These are phyloP conservation scores for Mycena vulgaris DNA, from an alignment of 768 basidiomycete genomes.

Conservation along the genomic window DNA sequence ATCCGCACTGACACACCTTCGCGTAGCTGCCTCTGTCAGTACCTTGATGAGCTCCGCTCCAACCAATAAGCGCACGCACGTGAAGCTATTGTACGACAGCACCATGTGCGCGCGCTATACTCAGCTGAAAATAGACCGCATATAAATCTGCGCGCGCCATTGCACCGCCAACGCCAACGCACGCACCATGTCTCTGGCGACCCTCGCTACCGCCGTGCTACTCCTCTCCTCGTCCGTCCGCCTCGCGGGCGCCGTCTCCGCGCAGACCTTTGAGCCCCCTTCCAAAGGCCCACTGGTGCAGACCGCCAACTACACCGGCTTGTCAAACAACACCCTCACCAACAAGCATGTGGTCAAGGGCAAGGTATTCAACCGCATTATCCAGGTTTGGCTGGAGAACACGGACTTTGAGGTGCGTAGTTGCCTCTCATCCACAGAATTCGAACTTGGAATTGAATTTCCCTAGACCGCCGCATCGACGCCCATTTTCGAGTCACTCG, in stretches of 20 bases:
- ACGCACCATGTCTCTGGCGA: neutral
- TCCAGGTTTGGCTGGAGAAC: constrained; percentile 69
- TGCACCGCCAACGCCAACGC: no score
- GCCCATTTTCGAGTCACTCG: constrained; percentile 7
- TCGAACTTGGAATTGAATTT: neutral
- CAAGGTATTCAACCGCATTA: constrained; percentile 61
- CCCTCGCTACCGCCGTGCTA: neutral
- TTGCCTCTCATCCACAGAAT: constrained; percentile 28
- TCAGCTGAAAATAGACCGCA: no score
- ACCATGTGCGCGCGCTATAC: no score
- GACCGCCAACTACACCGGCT: constrained; percentile 59
- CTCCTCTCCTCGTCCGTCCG: neutral
- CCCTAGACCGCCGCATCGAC: constrained; percentile 14
- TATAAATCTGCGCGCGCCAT: no score
- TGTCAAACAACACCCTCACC: constrained; percentile 59
- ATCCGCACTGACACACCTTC: no score
- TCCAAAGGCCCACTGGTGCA: constrained; percentile 22
- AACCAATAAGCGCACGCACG: no score
- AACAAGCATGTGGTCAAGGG: constrained; percentile 56
- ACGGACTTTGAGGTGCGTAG: constrained; percentile 59
- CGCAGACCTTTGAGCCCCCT: constrained; percentile 20
- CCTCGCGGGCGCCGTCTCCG: neutral
- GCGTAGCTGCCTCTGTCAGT: no score
- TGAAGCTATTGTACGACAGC: no score
- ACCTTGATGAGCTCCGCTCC: no score